These are phyloP conservation scores for Aureobasidium namibiae DNA, from an alignment of 2,329 filamentous ascomycete genomes.

Conservation along the genomic window DNA sequence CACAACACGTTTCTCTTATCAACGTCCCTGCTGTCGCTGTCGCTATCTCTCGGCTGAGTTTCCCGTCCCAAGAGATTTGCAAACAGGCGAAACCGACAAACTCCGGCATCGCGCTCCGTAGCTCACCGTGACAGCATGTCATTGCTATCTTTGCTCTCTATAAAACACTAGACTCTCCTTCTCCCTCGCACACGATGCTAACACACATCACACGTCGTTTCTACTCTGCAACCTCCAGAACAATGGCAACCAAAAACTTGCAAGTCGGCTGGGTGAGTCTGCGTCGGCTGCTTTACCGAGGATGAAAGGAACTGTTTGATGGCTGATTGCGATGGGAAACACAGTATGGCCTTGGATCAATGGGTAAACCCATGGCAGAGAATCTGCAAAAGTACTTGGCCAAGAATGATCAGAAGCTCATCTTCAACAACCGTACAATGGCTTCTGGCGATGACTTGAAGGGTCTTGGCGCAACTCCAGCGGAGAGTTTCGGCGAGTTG, in stretches of 20 bases:
- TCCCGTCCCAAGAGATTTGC: constrained; percentile 2
- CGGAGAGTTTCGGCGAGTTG: constrained; percentile 9
- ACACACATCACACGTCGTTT: not conserved
- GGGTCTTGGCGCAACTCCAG: constrained; percentile 3
- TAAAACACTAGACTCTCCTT: not conserved
- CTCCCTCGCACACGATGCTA: not conserved
- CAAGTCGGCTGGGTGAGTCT: constrained; percentile 13
- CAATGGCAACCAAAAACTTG: constrained; percentile 2
- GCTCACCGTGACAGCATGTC: not conserved
- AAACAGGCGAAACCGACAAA: not conserved
- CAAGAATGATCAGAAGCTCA: constrained; percentile 9
- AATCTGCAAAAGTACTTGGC: constrained; percentile 34
- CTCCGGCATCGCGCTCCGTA: constrained; percentile 2
- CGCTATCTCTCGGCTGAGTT: constrained; percentile 3
- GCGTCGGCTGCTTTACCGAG: not conserved
- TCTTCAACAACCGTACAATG: constrained; percentile 13
- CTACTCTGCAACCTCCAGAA: not conserved
- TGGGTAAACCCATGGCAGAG: constrained; percentile 37
- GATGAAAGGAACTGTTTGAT: not conserved
- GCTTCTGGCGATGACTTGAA: constrained; percentile 3
- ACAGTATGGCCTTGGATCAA: constrained; percentile 34
- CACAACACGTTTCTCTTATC: not conserved
- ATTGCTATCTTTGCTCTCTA: not conserved
- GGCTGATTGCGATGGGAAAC: not conserved
- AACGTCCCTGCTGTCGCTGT: no score